Evolutionary conservation across 2,329 filamentous ascomycete genomes (phyloP), one percentile per base, ranked within the genome.

Genomic region (Rutstroemia sp.): DNA sequence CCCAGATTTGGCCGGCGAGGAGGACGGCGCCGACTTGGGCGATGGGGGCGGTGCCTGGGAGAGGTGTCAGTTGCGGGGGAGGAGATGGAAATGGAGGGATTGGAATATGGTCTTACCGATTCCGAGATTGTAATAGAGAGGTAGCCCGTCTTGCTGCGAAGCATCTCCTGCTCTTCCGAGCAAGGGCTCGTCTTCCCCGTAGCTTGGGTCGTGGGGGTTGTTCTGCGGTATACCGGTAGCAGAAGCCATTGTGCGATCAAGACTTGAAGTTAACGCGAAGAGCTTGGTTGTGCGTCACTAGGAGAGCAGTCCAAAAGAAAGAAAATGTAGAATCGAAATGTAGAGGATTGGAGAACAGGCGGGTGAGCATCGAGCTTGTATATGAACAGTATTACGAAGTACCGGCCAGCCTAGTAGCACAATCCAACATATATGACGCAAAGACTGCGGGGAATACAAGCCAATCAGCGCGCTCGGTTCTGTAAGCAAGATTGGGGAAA

Each of bases 21-120:
- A 96, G 81, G 73, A 90, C 75, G 55, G 86, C 81, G 56, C 90
- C 92, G 45, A 82, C 79, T 73, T 96, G 91, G 42, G 90, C 88
- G 59, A 96, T 73, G 59, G 86, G 79, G 56, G 83, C 92, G 16
- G 91, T 95, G 61, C 90, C 91, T 94, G 19, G n/a, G 16, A 49
- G 37, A 7, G 18, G 3, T 66, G 63, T 63, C 50, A 57, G 64
- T 46, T 51, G 39, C 62, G 54, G 62, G 57, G 49, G n/a, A 45
- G 1, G 9, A 8, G 38, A 19, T 23, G 55, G 45, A 12, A 39
- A 39, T 30, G 39, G 34, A 16, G 12, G 30, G 23, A 44, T 23
- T 23, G 14, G 42, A 44, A 54, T 27, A 27, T 18, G 59, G 19
- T 37, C 37, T 30, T 76, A 92, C 91, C 91, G 39, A 88, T 80